Evolutionary conservation across 805 yeast species (phyloP), one percentile per base, ranked within the genome.

Genomic region (Lachancea meyersii): DNA sequence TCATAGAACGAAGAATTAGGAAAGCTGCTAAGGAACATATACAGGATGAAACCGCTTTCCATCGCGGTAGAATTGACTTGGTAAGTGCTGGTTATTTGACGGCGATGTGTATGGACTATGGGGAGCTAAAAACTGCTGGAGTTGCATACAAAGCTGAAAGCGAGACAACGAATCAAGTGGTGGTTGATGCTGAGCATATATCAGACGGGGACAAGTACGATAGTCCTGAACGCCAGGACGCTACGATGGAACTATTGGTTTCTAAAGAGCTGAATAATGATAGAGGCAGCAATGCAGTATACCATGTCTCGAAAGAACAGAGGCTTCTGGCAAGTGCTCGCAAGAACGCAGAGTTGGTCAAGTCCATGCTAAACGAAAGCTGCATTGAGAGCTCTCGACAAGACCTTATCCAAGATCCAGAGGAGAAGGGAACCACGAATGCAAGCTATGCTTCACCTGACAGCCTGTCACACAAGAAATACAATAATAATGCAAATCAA

Each of bases 21-120:
- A 31, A 34, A 16, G 46, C 41, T 11, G 54, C 54, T 37, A 27
- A 38, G 1, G 45, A 33, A 11, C 51, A 55, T 19, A 45, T 51
- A 16, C 44, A 50, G 17, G 52, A 57, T 41, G 52, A 47, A 35
- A 54, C 50, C 37, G 43, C 47, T 22, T 21, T 52, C 3, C 46
- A 48, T 34, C 46, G 45, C 30, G 64, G 64, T 3, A 50, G 64
- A 44, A 17, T 48, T 2, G 64, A 59, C 35, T 37, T 51, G 31
- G 52, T 59, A 7, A 51, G 53, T 13, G 21, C 40, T 27, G 48
- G 39, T 13, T 42, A 42, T 17, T 18, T 42, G 21, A 16, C 18
- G 21, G 24, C 34, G 5, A 32, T 37, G 30, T 36, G 38, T 17
- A 37, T 37, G 38, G 45, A 42, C 17, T 42, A 42, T 21, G 20